These are phyloP conservation scores for Buddleja alternifolia DNA, from an alignment of 257 asterid species.

Conservation along the genomic window DNA sequence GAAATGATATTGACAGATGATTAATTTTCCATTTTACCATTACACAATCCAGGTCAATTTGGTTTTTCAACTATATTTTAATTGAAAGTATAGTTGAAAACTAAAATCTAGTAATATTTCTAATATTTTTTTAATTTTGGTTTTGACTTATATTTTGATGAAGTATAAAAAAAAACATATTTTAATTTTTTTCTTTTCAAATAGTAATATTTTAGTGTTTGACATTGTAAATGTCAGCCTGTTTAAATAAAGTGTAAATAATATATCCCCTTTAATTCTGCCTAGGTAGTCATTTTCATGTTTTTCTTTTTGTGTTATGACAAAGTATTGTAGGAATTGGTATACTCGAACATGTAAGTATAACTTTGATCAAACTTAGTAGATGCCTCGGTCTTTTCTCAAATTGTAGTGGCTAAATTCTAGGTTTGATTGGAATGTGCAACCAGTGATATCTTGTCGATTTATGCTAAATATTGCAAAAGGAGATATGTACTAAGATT, in stretches of 20 bases:
- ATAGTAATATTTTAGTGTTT: slow-evolving; percentile 26
- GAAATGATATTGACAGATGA: not conserved
- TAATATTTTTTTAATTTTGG: too few relatives aligned
- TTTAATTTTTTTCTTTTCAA: not conserved
- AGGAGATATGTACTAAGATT: too few relatives aligned
- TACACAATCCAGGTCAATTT: not conserved
- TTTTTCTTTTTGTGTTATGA: too few relatives aligned
- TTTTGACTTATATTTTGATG: too few relatives aligned
- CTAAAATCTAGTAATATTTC: too few relatives aligned
- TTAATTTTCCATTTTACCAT: slow-evolving; percentile 1
- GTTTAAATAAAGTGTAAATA: not conserved
- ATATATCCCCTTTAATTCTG: not conserved
- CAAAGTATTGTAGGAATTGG: too few relatives aligned
- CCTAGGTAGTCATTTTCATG: not conserved
- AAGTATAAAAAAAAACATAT: too few relatives aligned
- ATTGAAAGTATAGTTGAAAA: too few relatives aligned
- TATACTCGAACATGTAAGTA: too few relatives aligned
- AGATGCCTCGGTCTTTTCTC: not conserved
- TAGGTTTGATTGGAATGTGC: too few relatives aligned
- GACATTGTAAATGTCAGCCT: slow-evolving; percentile 28
- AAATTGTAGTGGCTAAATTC: not conserved
- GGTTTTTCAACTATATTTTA: not conserved
- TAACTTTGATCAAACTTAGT: not conserved
- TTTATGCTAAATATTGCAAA: too few relatives aligned
- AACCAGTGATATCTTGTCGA: too few relatives aligned